Evolutionary conservation across 2,329 filamentous ascomycete genomes (phyloP).

Genomic region (Microcyclospora pomicola): DNA sequence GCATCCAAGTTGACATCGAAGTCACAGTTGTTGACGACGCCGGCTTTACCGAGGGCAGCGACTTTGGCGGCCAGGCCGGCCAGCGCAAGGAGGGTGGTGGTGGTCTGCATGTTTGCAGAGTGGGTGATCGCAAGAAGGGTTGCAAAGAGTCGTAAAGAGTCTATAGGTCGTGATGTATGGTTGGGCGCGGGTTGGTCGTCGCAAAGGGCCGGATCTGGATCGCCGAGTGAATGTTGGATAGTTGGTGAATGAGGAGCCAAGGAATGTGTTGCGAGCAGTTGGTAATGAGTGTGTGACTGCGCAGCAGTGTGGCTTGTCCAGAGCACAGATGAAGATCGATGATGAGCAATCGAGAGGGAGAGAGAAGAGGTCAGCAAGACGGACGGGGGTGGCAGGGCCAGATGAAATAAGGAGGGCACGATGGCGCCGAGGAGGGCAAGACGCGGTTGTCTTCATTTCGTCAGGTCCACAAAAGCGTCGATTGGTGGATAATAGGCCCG

Average conservation of each 20-base stretch:
- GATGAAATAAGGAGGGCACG: slow-evolving; percentile 1
- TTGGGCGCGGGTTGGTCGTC: no score
- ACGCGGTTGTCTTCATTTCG: slow-evolving; percentile 5
- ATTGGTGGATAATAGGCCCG: slow-evolving; percentile 2
- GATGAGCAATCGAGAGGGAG: slow-evolving; percentile 3
- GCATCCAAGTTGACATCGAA: slow-evolving; percentile 20
- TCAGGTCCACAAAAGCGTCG: neutral
- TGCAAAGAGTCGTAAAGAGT: slow-evolving; percentile 8
- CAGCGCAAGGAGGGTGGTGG: slow-evolving; percentile 10
- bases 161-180: neutral
- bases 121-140: slow-evolving; percentile 13
- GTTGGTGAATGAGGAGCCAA: slow-evolving; percentile 3
- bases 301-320: slow-evolving; percentile 10
- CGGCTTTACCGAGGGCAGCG: slow-evolving; percentile 6
- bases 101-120: slow-evolving; percentile 1
- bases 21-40: slow-evolving; percentile 21
- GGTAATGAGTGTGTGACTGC: slow-evolving; percentile 13
- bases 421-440: slow-evolving; percentile 1
- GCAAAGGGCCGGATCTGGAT: no score
- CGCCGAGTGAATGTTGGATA: slow-evolving; percentile 6
- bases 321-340: slow-evolving; percentile 7
- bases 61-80: slow-evolving; percentile 7
- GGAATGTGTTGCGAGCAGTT: slow-evolving; percentile 4
- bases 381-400: neutral
- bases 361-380: slow-evolving; percentile 1